phyloP scores from a whole-genome alignment of 495 filamentous ascomycete species.

The Penicillium cosmopolitanum region DNA sequence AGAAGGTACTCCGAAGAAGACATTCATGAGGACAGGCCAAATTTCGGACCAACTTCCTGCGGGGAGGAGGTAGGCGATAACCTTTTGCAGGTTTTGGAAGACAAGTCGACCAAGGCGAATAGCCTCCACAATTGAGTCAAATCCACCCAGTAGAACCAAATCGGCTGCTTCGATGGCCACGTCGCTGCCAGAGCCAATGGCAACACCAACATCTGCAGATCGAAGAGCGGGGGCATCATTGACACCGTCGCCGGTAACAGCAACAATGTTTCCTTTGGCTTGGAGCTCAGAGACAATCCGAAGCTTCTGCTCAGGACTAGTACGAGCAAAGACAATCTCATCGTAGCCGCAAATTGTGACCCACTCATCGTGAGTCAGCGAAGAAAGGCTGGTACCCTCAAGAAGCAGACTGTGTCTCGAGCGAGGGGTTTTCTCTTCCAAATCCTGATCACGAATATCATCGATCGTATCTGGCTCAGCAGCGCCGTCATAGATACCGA shows the following conservation, averaged over 20 bases:
- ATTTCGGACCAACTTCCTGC: slow-evolving; percentile 74
- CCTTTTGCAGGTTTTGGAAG: slow-evolving; percentile 62
- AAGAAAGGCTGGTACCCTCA: slow-evolving; percentile 59
- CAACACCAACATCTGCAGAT: slow-evolving; percentile 68
- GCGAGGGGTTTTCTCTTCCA: slow-evolving; percentile 8
- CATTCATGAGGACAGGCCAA: slow-evolving; percentile 74
- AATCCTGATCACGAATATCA: slow-evolving; percentile 21
- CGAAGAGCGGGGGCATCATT: slow-evolving; percentile 72
- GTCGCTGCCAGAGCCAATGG: slow-evolving; percentile 62
- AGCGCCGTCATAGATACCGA: slow-evolving; percentile 62
- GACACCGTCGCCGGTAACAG: slow-evolving; percentile 74
- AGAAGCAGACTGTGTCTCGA: slow-evolving; percentile 40
- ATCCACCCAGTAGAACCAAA: slow-evolving; percentile 76
- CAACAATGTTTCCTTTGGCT: slow-evolving; percentile 64
- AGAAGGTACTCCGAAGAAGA: slow-evolving; percentile 71
- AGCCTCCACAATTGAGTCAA: slow-evolving; percentile 69
- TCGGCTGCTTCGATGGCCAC: slow-evolving; percentile 82
- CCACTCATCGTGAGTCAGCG: slow-evolving; percentile 61
- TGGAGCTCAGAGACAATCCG: slow-evolving; percentile 73
- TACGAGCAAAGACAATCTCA: slow-evolving; percentile 73
- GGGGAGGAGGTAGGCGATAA: slow-evolving; percentile 62
- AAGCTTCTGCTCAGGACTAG: slow-evolving; percentile 77
- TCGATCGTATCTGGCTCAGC: slow-evolving; percentile 41
- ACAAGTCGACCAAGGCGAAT: slow-evolving; percentile 62
- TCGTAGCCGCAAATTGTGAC: slow-evolving; percentile 58